A percentile compares a stretch with the other conserved stretches of the same genome.
Evolutionary conservation across 768 basidiomycete species (phyloP).

Genomic region (Roridomyces roridus): DNA sequence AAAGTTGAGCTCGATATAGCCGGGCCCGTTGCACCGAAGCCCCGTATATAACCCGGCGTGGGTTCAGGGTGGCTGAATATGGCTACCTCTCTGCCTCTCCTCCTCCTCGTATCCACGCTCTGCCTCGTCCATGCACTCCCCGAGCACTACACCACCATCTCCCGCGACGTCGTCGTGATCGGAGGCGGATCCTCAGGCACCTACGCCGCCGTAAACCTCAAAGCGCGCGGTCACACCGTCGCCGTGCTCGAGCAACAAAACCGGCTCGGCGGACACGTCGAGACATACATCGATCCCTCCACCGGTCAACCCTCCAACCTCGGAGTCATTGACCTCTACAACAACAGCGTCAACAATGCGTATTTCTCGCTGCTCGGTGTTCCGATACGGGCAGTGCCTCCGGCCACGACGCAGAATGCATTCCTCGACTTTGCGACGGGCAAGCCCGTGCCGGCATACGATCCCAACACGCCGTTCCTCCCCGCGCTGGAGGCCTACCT

Average conservation of each 20-base stretch:
- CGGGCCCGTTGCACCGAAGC: too few species aligned
- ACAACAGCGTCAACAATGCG: conserved; percentile 8
- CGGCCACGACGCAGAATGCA: background rate
- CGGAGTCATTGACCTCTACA: background rate
- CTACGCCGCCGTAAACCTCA: too few species aligned
- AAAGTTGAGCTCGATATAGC: too few species aligned
- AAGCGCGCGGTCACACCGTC: background rate
- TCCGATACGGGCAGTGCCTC: background rate
- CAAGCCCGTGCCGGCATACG: background rate
- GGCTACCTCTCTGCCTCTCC: too few species aligned
- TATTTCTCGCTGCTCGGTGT: too few species aligned
- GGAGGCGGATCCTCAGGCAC: too few species aligned
- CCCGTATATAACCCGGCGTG: too few species aligned
- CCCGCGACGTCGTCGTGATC: conserved; percentile 8
- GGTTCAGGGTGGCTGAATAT: too few species aligned
- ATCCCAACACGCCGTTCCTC: background rate
- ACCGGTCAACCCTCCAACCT: background rate
- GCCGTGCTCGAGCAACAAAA: conserved; percentile 2
- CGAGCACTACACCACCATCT: conserved; percentile 11
- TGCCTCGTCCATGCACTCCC: too few species aligned
- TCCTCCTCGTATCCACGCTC: too few species aligned
- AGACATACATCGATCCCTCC: background rate
- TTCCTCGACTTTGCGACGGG: conserved; percentile 9
- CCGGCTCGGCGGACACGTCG: conserved; percentile 2
- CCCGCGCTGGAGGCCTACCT: background rate